Evolutionary conservation across 805 yeast genomes (phyloP), one percentile per base, ranked within the genome.

Genomic region (Saccharomycopsis guyanensis): DNA sequence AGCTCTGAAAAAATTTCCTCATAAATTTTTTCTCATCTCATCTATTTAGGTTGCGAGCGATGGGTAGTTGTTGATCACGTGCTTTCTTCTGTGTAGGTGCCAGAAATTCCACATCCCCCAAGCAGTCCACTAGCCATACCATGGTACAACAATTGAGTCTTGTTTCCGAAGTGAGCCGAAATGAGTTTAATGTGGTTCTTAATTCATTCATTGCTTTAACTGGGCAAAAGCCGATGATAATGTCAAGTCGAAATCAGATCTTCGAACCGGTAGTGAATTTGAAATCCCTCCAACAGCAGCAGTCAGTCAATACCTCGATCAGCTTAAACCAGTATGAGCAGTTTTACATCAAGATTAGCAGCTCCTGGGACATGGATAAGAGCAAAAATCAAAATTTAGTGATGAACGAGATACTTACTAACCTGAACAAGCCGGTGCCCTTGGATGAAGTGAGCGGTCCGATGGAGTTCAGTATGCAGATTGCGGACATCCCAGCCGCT

Each of bases 401-500:
- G 5, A 44, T 47, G 5, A 50, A 50, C 33, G 53, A 50, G 25
- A 43, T 50, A 19, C 33, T 50, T 2, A 20, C 38, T 19, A 50
- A 43, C 27, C 24, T 41, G 22, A 38, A 42, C 33, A 19, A 27
- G 10, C n/a, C 31, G n/a, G 37, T 43, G 23, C 20, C 20, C 12
- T 7, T 35, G 29, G 40, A 34, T 7, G 12, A 3, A 16, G 36
- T 12, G 32, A 38, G 29, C 16, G 38, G 10, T 15, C 24, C 20
- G 12, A 18, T 16, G 27, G 53, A 54, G 4, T 84, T 89, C 91
- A 71, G 80, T 1, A 56, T 84, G 5, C 83, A 76, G 54, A 68
- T 79, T 22, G 67, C 76, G 3, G 94, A 85, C 61, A 80, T 85
- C 10, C 93, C 93, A 1, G 75, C 80, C 4, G 89, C 86, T 7